A percentile compares a stretch with the other conserved stretches of the same genome.
These are phyloP conservation scores for Nicotiana tabacum DNA, from an alignment of 257 asterid species.

Conservation along the genomic window DNA sequence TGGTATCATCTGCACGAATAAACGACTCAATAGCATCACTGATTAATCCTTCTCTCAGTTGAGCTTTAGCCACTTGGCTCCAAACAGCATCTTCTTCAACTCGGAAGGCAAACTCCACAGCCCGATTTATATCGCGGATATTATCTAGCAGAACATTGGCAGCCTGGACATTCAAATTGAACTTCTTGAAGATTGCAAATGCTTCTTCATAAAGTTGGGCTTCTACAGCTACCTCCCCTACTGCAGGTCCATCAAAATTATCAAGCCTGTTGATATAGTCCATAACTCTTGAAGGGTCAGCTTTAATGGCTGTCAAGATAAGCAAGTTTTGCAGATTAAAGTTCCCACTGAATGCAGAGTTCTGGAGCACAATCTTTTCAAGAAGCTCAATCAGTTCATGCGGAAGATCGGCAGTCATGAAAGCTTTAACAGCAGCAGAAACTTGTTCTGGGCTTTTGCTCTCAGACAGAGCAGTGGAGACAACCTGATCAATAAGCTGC, in stretches of 20 bases:
- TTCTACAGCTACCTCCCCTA: conserved; percentile 98
- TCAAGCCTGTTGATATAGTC: conserved; percentile 95
- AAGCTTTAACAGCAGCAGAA: conserved; percentile 98
- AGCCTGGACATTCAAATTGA: conserved; percentile 97
- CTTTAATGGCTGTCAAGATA: conserved; percentile 96
- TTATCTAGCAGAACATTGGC: conserved; percentile 86
- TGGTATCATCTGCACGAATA: conserved; percentile 96
- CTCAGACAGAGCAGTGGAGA: conserved; percentile 98
- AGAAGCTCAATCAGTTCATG: conserved; percentile 97
- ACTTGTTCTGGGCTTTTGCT: conserved; percentile 99
- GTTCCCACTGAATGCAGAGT: conserved; percentile 98
- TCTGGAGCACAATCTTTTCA: conserved; percentile 97
- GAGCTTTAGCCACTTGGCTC: conserved; percentile 99
- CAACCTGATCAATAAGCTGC: conserved; percentile 98
- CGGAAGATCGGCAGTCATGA: conserved; percentile 99
- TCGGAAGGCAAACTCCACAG: conserved; percentile 96
- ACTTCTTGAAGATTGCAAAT: conserved; percentile 93
- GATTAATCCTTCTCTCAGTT: conserved; percentile 86
- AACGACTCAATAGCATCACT: conserved; percentile 98
- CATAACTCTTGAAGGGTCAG: conserved; percentile 97
- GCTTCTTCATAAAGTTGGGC: conserved; percentile 94
- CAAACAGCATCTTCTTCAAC: conserved; percentile 99
- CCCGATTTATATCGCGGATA: conserved; percentile 86
- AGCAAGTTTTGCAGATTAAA: conserved; percentile 90
- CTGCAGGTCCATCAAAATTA: conserved; percentile 99